phyloP scores from a whole-genome alignment of 1,139 yeast species.

The Protomyces gravidus region DNA sequence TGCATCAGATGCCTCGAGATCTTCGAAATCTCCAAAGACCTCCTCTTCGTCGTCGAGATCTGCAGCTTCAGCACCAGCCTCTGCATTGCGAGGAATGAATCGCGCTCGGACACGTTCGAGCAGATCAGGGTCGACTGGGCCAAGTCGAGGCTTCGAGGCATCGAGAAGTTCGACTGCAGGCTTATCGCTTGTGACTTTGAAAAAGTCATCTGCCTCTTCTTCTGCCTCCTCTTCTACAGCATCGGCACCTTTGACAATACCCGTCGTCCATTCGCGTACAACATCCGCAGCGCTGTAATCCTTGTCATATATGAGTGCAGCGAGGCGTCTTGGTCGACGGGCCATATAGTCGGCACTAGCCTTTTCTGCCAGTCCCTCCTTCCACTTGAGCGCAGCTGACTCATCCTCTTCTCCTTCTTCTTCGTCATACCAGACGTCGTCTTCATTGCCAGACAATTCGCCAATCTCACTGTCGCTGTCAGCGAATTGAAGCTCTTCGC shows the following conservation, averaged over 20 bases:
- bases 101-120: conserved; percentile 31
- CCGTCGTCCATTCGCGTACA: conserved; percentile 40
- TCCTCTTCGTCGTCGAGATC: conserved; percentile 49
- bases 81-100: conserved; percentile 39
- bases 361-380: conserved; percentile 40
- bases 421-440: conserved; percentile 24
- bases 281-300: conserved; percentile 43
- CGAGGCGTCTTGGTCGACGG: conserved; percentile 66
- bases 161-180: conserved; percentile 40
- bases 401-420: conserved; percentile 37
- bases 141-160: conserved; percentile 29
- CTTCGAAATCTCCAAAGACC: conserved; percentile 74
- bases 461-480: conserved; percentile 48
- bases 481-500: conserved; percentile 40
- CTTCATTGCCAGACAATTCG: conserved; percentile 38
- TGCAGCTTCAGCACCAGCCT: conserved; percentile 43
- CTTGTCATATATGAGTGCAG: conserved; percentile 67
- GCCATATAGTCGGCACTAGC: conserved; percentile 38
- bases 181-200: conserved; percentile 48
- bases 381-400: conserved; percentile 44
- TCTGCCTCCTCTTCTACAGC: conserved; percentile 50
- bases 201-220: conserved; percentile 64
- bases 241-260: conserved; percentile 41
- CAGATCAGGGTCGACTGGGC: conserved; percentile 16
- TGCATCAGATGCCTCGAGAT: conserved; percentile 52